phyloP scores from a whole-genome alignment of 805 yeast genomes.

The Candida nemodendra region DNA sequence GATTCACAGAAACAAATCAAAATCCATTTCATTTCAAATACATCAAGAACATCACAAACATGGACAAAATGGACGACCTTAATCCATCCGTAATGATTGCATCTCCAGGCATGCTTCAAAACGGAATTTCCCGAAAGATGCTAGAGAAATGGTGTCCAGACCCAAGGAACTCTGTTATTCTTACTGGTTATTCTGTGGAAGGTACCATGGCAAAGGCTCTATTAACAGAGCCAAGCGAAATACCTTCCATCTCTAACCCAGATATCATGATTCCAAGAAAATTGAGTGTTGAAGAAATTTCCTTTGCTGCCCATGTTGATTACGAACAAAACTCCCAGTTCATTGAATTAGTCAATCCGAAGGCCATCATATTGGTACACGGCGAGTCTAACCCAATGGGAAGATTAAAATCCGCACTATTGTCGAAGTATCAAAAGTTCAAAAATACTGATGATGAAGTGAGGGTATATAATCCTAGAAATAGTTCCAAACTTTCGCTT shows the following conservation, averaged over 20 bases:
- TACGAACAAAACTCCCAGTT: conserved; percentile 90
- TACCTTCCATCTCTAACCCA: conserved; percentile 78
- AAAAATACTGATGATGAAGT: conserved; percentile 89
- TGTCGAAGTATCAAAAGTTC: conserved; percentile 78
- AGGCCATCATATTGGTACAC: conserved; percentile 85
- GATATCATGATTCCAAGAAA: conserved; percentile 86
- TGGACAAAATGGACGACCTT: conserved; percentile 85
- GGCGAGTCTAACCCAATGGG: conserved; percentile 99
- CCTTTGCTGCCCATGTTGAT: conserved; percentile 99
- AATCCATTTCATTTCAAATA: conserved; percentile 91
- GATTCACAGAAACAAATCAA: conserved; percentile 70
- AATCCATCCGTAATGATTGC: conserved; percentile 97
- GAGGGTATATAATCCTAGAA: conserved; percentile 86
- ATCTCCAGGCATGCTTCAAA: conserved; percentile 97
- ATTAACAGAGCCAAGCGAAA: conserved; percentile 85
- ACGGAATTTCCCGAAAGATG: conserved; percentile 88
- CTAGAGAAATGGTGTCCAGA: conserved; percentile 98
- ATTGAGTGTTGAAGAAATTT: conserved; percentile 83
- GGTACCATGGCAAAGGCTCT: conserved; percentile 96
- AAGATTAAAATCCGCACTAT: conserved; percentile 84
- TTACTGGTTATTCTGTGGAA: conserved; percentile 97
- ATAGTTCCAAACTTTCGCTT: conserved; percentile 75
- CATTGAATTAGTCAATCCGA: conserved; percentile 84
- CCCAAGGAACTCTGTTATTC: conserved; percentile 77
- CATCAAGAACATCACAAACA: conserved; percentile 72